Evolutionary conservation across 345 rosid species (phyloP).

Genomic region (Erodium maritimum): DNA sequence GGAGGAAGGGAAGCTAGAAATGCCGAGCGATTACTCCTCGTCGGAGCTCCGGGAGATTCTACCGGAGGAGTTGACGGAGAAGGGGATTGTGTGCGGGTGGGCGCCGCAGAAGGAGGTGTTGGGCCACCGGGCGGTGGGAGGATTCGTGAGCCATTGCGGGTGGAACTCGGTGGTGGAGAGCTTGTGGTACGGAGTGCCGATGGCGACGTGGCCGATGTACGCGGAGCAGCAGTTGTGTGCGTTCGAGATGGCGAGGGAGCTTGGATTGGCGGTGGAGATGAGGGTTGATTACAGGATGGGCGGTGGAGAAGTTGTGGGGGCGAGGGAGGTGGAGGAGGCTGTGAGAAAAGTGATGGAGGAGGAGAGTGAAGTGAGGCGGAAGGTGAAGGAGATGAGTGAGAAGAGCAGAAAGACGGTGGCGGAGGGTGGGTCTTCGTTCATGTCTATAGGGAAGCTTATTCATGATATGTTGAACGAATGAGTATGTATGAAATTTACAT

Average conservation of each 20-base stretch:
- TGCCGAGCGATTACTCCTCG: conserved; percentile 15
- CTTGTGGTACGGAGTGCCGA: conserved; percentile 37
- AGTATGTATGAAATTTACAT: no score
- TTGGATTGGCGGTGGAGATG: conserved; percentile 35
- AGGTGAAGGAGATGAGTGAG: conserved; percentile 18
- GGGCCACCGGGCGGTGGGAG: conserved; percentile 28
- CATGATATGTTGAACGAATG: conserved; percentile 9
- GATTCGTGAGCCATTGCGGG: conserved; percentile 59
- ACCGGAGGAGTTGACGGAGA: conserved; percentile 28
- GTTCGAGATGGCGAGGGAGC: conserved; percentile 26
- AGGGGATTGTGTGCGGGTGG: conserved; percentile 35
- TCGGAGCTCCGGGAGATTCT: conserved; percentile 15
- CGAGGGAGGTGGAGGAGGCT: conserved; percentile 26
- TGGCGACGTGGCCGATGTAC: conserved; percentile 41
- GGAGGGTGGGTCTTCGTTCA: conserved; percentile 27
- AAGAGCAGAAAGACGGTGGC: conserved; percentile 17
- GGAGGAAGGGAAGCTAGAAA: not conserved
- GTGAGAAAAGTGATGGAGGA: conserved; percentile 23
- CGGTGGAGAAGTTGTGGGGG: conserved; percentile 2
- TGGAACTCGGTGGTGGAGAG: conserved; percentile 49
- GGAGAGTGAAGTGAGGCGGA: conserved; percentile 17
- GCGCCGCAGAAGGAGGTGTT: conserved; percentile 37
- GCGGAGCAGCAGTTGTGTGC: conserved; percentile 47
- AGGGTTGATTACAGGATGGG: conserved; percentile 29
- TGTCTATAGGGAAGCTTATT: conserved; percentile 16